Evolutionary conservation across 768 basidiomycete species (phyloP).

Genomic region (Gymnopilus junonius): DNA sequence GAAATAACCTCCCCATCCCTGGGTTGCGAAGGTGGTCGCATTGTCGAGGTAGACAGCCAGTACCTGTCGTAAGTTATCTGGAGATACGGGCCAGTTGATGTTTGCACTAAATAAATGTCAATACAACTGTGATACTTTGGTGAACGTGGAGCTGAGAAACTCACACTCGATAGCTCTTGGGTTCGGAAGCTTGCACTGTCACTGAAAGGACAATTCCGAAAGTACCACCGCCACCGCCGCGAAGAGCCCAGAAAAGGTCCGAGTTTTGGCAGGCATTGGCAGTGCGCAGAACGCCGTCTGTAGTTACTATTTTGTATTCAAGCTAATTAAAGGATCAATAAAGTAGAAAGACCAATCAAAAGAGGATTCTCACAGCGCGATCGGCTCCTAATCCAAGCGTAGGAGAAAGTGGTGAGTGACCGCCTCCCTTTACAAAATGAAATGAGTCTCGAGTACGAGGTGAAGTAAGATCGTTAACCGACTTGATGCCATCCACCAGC

Average conservation of each 20-base stretch:
- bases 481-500: conserved; percentile 45
- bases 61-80: conserved; percentile 35
- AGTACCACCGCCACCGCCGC: conserved; percentile 51
- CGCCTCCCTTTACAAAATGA: conserved; percentile 40
- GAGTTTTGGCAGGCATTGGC: conserved; percentile 53
- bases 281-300: conserved; percentile 48
- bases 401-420: conserved; percentile 46
- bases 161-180: conserved; percentile 21
- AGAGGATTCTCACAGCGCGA: conserved; percentile 37
- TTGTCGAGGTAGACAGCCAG: conserved; percentile 41
- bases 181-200: conserved; percentile 39
- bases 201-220: conserved; percentile 47
- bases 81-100: conserved; percentile 35
- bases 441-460: background rate
- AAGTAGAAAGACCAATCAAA: background rate
- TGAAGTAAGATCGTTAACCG: too few relatives aligned
- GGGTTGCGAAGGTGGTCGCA: conserved; percentile 42
- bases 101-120: too few relatives aligned
- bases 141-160: background rate
- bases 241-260: conserved; percentile 59
- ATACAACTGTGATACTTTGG: too few relatives aligned
- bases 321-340: conserved; percentile 31
- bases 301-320: conserved; percentile 56
- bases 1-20: conserved; percentile 52
- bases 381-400: conserved; percentile 51